Percentiles rank a stretch among this genome's conserved stretches.
phyloP scores from a whole-genome alignment of 2,329 filamentous ascomycete species.

The Trichophyton verrucosum region DNA sequence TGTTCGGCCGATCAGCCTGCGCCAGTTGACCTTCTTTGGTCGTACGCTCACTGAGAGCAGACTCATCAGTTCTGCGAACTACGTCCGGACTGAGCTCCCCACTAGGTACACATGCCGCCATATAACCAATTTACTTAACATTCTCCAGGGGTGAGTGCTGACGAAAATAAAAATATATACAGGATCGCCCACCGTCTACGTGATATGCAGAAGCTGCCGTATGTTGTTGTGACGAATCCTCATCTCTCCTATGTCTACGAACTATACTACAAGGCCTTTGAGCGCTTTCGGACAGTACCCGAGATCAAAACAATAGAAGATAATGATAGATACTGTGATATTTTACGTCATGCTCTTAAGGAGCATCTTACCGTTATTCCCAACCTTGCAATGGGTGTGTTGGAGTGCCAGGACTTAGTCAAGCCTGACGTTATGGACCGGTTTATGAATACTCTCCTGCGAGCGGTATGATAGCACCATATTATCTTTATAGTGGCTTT shows the following conservation, averaged over 20 bases:
- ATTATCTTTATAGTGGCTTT: not conserved
- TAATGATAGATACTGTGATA: slow-evolving; percentile 74
- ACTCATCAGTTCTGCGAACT: slow-evolving; percentile 89
- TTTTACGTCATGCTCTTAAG: slow-evolving; percentile 65
- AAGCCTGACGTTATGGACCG: slow-evolving; percentile 69
- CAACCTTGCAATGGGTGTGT: slow-evolving; percentile 81
- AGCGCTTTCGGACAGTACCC: slow-evolving; percentile 69
- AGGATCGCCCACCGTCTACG: slow-evolving; percentile 87
- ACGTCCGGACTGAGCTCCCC: slow-evolving; percentile 87
- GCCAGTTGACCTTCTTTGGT: slow-evolving; percentile 94
- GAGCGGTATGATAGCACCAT: slow-evolving; percentile 52
- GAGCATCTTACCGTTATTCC: slow-evolving; percentile 91
- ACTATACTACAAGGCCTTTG: slow-evolving; percentile 93
- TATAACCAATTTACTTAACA: not conserved
- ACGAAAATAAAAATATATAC: not conserved
- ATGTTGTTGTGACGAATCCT: slow-evolving; percentile 87
- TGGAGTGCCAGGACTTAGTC: slow-evolving; percentile 79
- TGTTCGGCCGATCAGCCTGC: slow-evolving; percentile 86
- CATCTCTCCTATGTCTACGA: slow-evolving; percentile 94
- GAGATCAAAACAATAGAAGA: slow-evolving; percentile 79
- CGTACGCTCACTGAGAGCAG: slow-evolving; percentile 81
- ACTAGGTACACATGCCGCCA: slow-evolving; percentile 46
- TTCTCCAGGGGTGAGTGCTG: not conserved
- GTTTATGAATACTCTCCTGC: slow-evolving; percentile 88
- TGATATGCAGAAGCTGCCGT: slow-evolving; percentile 93